These are phyloP conservation scores for Rhodotorula paludigena DNA, from an alignment of 768 basidiomycete species.

Conservation along the genomic window DNA sequence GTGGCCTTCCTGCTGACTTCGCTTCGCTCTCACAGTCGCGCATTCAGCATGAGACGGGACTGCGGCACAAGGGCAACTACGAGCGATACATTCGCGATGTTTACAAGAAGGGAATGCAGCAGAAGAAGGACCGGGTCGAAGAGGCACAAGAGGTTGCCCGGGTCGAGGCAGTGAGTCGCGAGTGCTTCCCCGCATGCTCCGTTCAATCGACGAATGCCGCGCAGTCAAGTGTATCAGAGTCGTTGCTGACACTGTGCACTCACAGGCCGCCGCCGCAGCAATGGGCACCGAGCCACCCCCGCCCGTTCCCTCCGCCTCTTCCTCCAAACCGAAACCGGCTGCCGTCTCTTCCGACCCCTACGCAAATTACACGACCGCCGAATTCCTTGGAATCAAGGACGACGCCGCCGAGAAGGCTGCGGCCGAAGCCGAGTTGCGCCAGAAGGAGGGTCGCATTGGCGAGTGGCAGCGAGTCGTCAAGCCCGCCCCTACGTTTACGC, in stretches of 20 bases:
- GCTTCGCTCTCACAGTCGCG: conserved; percentile 60
- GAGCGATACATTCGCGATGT: conserved; percentile 86
- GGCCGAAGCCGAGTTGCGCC: conserved; percentile 54
- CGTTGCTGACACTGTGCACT: background rate
- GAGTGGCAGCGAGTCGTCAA: conserved; percentile 31
- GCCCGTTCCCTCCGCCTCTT: conserved; percentile 46
- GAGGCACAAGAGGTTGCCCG: conserved; percentile 79
- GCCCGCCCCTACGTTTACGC: background rate
- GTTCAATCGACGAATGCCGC: no score
- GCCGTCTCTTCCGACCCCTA: conserved; percentile 47
- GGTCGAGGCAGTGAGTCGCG: conserved; percentile 67
- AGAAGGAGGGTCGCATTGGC: conserved; percentile 33
- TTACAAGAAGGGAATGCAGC: conserved; percentile 73
- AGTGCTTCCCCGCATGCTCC: background rate
- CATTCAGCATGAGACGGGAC: conserved; percentile 83
- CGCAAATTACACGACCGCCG: conserved; percentile 82
- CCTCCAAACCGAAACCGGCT: conserved; percentile 40
- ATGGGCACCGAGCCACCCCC: conserved; percentile 43
- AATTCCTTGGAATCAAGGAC: conserved; percentile 72
- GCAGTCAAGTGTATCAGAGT: no score
- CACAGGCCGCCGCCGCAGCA: conserved; percentile 70
- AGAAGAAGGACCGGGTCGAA: conserved; percentile 50
- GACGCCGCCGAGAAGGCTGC: conserved; percentile 68
- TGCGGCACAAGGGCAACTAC: conserved; percentile 88
- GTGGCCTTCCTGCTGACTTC: background rate